A percentile compares a stretch with the other conserved stretches of the same genome.
These are phyloP conservation scores for Trichodelitschia bisporula DNA, from an alignment of 495 filamentous ascomycete species.

Conservation along the genomic window DNA sequence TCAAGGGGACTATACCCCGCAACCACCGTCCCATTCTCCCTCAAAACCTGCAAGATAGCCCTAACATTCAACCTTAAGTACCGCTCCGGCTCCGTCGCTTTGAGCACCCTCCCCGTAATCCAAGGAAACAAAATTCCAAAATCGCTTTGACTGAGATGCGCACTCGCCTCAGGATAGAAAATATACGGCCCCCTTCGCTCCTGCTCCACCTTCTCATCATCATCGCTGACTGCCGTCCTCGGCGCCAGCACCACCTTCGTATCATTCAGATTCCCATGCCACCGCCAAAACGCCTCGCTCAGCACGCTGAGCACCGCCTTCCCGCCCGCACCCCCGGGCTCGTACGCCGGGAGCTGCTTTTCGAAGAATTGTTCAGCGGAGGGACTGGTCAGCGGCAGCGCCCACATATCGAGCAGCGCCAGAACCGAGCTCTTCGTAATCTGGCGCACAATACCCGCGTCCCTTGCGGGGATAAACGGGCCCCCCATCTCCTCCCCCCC, in stretches of 20 bases:
- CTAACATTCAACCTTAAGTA: conserved; percentile 36
- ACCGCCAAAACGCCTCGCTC: conserved; percentile 46
- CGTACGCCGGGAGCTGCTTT: conserved; percentile 41
- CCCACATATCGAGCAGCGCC: conserved; percentile 52
- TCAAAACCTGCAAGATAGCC: conserved; percentile 34
- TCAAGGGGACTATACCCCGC: conserved; percentile 17
- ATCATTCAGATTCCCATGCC: conserved; percentile 34
- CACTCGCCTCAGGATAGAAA: conserved; percentile 35
- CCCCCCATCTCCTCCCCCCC: conserved; percentile 6
- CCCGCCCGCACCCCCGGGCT: conserved; percentile 20
- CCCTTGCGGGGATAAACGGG: conserved; percentile 23
- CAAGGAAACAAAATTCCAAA: conserved; percentile 58
- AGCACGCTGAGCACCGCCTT: conserved; percentile 34
- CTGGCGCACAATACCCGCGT: conserved; percentile 27
- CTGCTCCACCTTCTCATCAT: neutral
- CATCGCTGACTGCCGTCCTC: neutral
- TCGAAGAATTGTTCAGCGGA: conserved; percentile 30
- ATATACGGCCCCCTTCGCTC: conserved; percentile 16
- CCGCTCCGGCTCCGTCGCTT: conserved; percentile 27
- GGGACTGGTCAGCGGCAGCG: conserved; percentile 32
- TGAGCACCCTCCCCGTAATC: conserved; percentile 30
- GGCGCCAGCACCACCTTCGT: conserved; percentile 28
- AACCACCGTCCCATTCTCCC: conserved; percentile 25
- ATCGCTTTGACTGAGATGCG: conserved; percentile 51
- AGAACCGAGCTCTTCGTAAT: conserved; percentile 34